phyloP scores from a whole-genome alignment of 129 eudicot species.

The Flaveria linearis region DNA sequence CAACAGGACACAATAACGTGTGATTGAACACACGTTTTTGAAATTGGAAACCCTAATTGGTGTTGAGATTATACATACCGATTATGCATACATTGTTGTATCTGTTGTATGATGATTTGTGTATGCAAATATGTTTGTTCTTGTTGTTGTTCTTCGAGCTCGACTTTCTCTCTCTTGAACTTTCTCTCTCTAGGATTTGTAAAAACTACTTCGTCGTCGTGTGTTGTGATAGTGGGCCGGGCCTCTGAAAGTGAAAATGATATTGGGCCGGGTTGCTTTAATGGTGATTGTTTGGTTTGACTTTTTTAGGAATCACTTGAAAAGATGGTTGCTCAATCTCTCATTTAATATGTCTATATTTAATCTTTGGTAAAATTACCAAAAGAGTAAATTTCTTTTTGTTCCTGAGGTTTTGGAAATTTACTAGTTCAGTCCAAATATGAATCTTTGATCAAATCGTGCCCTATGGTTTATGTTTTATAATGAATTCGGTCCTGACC shows the following conservation, averaged over 20 bases:
- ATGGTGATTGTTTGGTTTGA: constrained; percentile 18
- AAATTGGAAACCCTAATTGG: constrained; percentile 21
- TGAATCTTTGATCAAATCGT: too few relatives aligned
- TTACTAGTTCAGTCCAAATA: too few relatives aligned
- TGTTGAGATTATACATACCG: constrained; percentile 6
- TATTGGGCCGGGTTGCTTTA: constrained; percentile 17
- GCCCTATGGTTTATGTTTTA: too few relatives aligned
- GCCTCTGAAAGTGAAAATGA: background rate
- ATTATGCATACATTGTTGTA: constrained; percentile 18
- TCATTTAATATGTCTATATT: too few relatives aligned
- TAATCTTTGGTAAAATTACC: too few relatives aligned
- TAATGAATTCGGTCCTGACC: too few relatives aligned
- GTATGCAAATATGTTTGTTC: constrained; percentile 19
- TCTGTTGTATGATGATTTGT: constrained; percentile 24
- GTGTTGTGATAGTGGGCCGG: constrained; percentile 54
- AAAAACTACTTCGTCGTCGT: constrained; percentile 40
- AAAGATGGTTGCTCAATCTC: constrained; percentile 33
- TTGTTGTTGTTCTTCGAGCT: constrained; percentile 46
- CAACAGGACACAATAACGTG: constrained; percentile 10
- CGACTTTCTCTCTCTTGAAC: constrained; percentile 43
- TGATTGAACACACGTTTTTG: constrained; percentile 3
- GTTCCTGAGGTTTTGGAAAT: too few relatives aligned
- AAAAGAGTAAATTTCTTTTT: too few relatives aligned
- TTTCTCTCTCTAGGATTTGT: constrained; percentile 41
- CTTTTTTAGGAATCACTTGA: background rate